Evolutionary conservation across 768 basidiomycete species (phyloP).

Genomic region (Lactarius hengduanensis): DNA sequence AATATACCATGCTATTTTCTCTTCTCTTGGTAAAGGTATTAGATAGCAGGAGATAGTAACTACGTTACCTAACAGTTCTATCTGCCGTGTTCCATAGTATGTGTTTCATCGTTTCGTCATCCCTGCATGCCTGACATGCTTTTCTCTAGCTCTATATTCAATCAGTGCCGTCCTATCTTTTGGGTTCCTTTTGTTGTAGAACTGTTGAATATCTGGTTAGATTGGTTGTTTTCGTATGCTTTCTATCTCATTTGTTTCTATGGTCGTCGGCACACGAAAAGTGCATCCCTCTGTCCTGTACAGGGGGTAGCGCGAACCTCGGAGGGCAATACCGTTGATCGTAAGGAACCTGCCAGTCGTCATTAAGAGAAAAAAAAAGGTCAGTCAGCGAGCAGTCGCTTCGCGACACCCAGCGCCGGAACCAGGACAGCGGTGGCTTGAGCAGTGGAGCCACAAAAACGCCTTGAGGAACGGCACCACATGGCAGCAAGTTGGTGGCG

Average conservation of each 20-base stretch:
- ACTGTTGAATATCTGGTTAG: too few species aligned
- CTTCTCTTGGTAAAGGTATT: background rate
- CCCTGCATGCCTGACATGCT: too few species aligned
- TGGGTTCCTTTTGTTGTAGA: too few species aligned
- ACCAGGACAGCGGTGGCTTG: background rate
- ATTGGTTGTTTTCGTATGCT: too few species aligned
- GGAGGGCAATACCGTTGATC: too few species aligned
- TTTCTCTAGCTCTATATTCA: too few species aligned
- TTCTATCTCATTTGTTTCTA: background rate
- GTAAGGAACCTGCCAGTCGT: background rate
- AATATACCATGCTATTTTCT: slow-evolving; percentile 22
- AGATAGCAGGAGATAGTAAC: too few species aligned
- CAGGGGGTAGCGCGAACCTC: background rate
- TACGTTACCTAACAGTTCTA: too few species aligned
- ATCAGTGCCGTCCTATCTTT: too few species aligned
- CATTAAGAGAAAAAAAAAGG: too few species aligned
- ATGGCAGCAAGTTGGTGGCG: background rate
- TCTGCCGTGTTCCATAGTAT: too few species aligned
- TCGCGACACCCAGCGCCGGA: background rate
- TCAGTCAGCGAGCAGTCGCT: background rate
- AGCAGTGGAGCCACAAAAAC: background rate
- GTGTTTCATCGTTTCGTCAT: too few species aligned
- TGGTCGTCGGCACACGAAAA: background rate
- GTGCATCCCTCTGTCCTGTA: background rate
- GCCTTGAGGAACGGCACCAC: background rate